These are phyloP conservation scores for Pleurotus tuoliensis DNA, from an alignment of 768 basidiomycete genomes.

Conservation along the genomic window DNA sequence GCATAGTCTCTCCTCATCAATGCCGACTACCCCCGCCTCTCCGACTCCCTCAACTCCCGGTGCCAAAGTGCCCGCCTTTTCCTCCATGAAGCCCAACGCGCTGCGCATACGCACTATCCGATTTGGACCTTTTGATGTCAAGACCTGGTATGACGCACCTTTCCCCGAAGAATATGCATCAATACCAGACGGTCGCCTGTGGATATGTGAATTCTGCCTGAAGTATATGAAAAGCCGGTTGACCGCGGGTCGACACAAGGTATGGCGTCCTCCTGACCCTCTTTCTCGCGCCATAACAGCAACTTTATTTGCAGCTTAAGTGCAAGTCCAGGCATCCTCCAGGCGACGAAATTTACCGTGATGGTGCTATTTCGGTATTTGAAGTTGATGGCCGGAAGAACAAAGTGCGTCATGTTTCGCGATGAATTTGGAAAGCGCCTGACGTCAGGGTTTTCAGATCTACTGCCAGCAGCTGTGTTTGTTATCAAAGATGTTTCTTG, in stretches of 20 bases:
- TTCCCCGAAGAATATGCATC: conserved; percentile 96
- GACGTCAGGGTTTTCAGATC: conserved; percentile 49
- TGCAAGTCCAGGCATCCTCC: conserved; percentile 95
- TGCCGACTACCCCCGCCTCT: conserved; percentile 35
- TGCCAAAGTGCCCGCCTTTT: conserved; percentile 22
- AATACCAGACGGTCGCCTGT: conserved; percentile 87
- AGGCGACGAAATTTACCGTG: conserved; percentile 97
- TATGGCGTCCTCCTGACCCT: conserved; percentile 33
- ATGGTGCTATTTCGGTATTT: conserved; percentile 84
- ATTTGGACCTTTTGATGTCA: conserved; percentile 88
- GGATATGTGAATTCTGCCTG: conserved; percentile 97
- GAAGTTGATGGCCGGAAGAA: conserved; percentile 98
- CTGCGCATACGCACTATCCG: conserved; percentile 84
- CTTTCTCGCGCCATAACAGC: not conserved
- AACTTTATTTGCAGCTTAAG: conserved; percentile 59
- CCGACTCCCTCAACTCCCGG: conserved; percentile 37
- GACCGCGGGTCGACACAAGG: conserved; percentile 80
- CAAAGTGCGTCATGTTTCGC: conserved; percentile 51
- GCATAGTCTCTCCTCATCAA: conserved; percentile 35
- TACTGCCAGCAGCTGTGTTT: conserved; percentile 99
- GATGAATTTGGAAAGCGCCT: not conserved
- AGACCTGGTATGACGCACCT: conserved; percentile 98
- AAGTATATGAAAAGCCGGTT: conserved; percentile 98
- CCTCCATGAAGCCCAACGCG: conserved; percentile 22
- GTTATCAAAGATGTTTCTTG: conserved; percentile 97